Evolutionary conservation across 2,329 filamentous ascomycete species (phyloP).

Genomic region (Grosmannia clavigera): DNA sequence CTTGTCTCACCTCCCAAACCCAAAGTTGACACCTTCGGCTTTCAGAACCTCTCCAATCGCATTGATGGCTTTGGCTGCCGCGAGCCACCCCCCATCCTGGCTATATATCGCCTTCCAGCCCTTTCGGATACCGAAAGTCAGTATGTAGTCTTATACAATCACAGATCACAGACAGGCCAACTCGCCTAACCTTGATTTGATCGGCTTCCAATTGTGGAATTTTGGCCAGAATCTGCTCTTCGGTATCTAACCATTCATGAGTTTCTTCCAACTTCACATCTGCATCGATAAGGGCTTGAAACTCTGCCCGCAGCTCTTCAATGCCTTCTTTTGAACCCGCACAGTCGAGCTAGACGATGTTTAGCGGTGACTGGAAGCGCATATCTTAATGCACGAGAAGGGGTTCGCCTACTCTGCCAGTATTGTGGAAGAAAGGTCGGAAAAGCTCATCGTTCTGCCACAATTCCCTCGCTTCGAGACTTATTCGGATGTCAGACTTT

Average conservation of each 20-base stretch:
- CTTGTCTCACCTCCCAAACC: background rate
- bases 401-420: background rate
- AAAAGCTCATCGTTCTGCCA: conserved; percentile 32
- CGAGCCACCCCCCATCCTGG: conserved; percentile 32
- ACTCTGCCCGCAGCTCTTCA: conserved; percentile 19
- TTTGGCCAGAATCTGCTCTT: conserved; percentile 29
- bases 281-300: conserved; percentile 22
- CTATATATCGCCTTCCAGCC: conserved; percentile 34
- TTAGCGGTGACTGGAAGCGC: background rate
- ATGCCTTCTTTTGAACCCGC: conserved; percentile 20
- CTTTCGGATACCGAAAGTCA: conserved; percentile 17
- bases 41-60: conserved; percentile 27
- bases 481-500: conserved; percentile 19
- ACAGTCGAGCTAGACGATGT: background rate
- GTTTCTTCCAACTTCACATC: conserved; percentile 28
- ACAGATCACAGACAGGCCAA: no score
- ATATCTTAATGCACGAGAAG: background rate
- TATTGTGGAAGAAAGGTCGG: conserved; percentile 34
- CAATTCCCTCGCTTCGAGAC: conserved; percentile 21
- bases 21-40: conserved; percentile 1
- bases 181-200: conserved; percentile 7
- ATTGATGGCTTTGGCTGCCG: conserved; percentile 15
- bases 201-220: conserved; percentile 25
- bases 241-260: conserved; percentile 28
- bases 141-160: conserved; percentile 21